These are phyloP conservation scores for Sporothrix phasma DNA, from an alignment of 2,329 filamentous ascomycete genomes.

Conservation along the genomic window DNA sequence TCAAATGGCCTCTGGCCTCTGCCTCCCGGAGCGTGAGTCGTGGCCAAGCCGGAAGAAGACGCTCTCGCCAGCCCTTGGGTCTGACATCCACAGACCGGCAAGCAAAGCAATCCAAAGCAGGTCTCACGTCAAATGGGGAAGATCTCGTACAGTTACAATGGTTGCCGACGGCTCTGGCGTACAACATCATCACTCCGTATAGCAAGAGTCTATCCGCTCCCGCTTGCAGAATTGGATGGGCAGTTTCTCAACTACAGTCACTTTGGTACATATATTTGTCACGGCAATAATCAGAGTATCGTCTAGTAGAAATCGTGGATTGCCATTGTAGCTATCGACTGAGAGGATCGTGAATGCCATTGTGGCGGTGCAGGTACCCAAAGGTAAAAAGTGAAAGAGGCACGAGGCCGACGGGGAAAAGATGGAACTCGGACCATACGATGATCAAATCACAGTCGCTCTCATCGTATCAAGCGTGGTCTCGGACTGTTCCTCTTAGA, in stretches of 20 bases:
- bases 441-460: too few relatives aligned
- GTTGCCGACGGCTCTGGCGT: too few relatives aligned
- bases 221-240: background rate
- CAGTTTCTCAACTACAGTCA: too few relatives aligned
- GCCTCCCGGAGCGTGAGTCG: background rate
- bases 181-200: background rate
- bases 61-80: background rate
- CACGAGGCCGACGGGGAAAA: background rate
- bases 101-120: background rate
- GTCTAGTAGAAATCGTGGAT: background rate
- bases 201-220: background rate
- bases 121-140: constrained; percentile 5
- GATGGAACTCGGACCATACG: background rate
- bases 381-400: background rate
- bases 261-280: background rate
- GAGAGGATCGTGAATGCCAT: background rate
- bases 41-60: background rate
- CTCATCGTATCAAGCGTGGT: background rate
- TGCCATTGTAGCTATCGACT: background rate
- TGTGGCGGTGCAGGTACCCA: background rate
- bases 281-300: background rate
- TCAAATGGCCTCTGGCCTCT: background rate
- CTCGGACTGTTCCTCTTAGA: constrained; percentile 35
- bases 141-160: background rate
- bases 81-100: background rate